These are phyloP conservation scores for Exophiala xenobiotica DNA, from an alignment of 2,329 filamentous ascomycete genomes.

Conservation along the genomic window DNA sequence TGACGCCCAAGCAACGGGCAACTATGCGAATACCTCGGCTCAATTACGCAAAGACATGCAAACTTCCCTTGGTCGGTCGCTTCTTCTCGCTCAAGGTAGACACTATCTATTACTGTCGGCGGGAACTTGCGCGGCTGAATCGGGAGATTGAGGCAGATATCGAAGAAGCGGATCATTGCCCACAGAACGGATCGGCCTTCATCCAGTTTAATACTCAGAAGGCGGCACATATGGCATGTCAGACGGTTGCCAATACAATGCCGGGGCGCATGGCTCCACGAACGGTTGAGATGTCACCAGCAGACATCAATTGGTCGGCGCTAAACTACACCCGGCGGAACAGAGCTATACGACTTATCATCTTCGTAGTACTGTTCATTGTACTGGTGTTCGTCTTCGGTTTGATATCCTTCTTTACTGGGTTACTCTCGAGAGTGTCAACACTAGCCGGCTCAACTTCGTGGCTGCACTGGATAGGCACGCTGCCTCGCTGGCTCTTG, in stretches of 20 bases:
- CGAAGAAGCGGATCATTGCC: conserved; percentile 27
- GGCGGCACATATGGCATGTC: conserved; percentile 31
- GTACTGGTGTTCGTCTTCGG: conserved; percentile 31
- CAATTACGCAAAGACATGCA: conserved; percentile 21
- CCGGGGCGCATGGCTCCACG: conserved; percentile 29
- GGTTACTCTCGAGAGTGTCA: conserved; percentile 28
- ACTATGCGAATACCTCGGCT: conserved; percentile 30
- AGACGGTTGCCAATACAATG: conserved; percentile 27
- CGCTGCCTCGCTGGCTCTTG: conserved; percentile 18
- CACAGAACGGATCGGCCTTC: conserved; percentile 30
- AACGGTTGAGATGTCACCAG: conserved; percentile 31
- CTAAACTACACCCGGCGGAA: conserved; percentile 15
- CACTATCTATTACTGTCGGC: conserved; percentile 32
- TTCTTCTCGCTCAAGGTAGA: conserved; percentile 30
- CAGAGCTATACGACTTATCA: conserved; percentile 21
- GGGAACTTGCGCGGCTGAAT: conserved; percentile 32
- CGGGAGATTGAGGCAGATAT: conserved; percentile 30
- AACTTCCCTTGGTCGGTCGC: conserved; percentile 29
- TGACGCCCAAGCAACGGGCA: conserved; percentile 28
- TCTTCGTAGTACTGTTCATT: conserved; percentile 27
- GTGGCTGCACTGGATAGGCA: conserved; percentile 26
- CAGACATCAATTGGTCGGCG: conserved; percentile 30
- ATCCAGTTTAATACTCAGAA: conserved; percentile 32
- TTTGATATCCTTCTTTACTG: conserved; percentile 30
- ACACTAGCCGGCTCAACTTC: conserved; percentile 23